Percentiles rank a stretch among this genome's conserved stretches.
Conservation (phyloP, 75 land plant species). For the Azolla pinnata region DNA sequence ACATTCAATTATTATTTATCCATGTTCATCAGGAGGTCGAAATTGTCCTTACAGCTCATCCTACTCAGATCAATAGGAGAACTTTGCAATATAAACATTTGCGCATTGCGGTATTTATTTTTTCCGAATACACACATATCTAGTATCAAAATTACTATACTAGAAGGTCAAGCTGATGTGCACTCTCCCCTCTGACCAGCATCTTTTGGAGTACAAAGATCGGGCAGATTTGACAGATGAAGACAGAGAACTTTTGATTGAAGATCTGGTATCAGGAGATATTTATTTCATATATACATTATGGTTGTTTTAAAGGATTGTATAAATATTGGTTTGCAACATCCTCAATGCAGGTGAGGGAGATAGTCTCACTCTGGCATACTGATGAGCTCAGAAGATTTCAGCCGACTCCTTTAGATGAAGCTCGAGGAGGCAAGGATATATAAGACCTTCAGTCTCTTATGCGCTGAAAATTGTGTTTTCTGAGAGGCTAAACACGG, state of each 20-base stretch:
- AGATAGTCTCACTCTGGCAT: conserved; percentile 82
- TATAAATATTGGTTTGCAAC: no score
- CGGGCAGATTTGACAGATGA: conserved; percentile 73
- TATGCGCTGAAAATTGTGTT: background rate
- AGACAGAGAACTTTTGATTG: conserved; percentile 74
- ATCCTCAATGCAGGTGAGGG: conserved; percentile 53
- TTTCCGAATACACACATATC: no score
- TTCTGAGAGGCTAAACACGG: background rate
- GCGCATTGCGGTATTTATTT: conserved; percentile 61
- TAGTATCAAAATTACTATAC: no score
- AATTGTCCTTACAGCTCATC: conserved; percentile 97
- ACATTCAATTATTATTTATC: background rate
- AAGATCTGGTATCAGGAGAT: conserved; percentile 56
- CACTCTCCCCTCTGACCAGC: no score
- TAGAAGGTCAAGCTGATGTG: no score
- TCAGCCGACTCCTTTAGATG: conserved; percentile 91
- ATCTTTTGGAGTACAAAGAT: conserved; percentile 82
- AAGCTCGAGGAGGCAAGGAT: conserved; percentile 75
- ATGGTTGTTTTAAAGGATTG: background rate
- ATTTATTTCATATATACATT: background rate
- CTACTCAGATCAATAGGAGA: conserved; percentile 88
- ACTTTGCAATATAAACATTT: conserved; percentile 89
- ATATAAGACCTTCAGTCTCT: no score
- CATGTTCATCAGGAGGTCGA: conserved; percentile 63
- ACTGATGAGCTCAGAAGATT: conserved; percentile 90